Base-by-base conservation (phyloP, 441 rosid genomes). In the Syzygium syzygioides region DNA sequence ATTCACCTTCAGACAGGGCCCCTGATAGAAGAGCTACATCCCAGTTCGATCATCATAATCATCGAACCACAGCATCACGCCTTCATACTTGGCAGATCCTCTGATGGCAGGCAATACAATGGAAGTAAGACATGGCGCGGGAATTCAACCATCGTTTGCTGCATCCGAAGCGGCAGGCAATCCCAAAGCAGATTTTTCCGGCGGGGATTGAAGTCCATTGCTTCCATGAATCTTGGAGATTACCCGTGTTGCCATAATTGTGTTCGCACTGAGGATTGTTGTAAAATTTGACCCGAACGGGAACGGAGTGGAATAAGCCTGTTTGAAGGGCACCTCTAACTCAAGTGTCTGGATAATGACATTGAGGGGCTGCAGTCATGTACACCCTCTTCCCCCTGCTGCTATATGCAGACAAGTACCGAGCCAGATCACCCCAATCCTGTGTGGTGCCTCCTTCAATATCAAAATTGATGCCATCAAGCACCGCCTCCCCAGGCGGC, bases 401-500 rank as follows among this genome's bases (percentile, higher is more conserved):
- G 28, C 64, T 12, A 59, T 11, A 26, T 59, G 1, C 3, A 0
- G 13, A 59, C 8, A 59, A 2, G 8, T 59, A 12, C 30, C 2
- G 26, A 59, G 30, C 7, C 64, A 59, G 28, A 59, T 59, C 64
- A 59, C 1, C 30, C 1, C 30, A 59, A 59, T 59, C 15, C 30
- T 2, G 3, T 59, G 30, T 12, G 11, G 30, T 59, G 30, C 64
- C 30, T 59, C 30, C 4, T 59, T 26, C 0, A 0, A 59, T 26
- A 12, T 59, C 0, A 7, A 59, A 59, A 59, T 59, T 0, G 64
- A 59, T 26, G 2, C 30, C 28, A 7, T 59, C 2, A 0, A 59
- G 64, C 30, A 59, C 2, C 1, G 2, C 2, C 7, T 26, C 30
- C 64, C 3, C 13, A 0, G 26, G 13, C 15, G 28, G 28, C 8